Base-by-base conservation (phyloP, 768 basidiomycete species). In the Suillus clintonianus region DNA sequence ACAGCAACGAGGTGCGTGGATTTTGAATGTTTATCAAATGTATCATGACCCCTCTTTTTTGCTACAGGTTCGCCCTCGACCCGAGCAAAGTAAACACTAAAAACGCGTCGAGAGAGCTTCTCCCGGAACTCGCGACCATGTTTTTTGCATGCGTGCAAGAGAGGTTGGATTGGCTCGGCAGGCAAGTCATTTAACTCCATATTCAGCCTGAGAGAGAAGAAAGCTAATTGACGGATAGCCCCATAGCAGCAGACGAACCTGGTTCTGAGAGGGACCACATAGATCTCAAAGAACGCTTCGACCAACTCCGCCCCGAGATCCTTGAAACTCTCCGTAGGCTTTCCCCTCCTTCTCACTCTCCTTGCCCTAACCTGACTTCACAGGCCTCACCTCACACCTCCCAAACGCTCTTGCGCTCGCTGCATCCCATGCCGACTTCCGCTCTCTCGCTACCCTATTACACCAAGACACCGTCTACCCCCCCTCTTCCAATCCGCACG, bases 391-490 rank as follows among this genome's bases (percentile, higher is more conserved):
- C 60, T 91, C 88, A 2, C 83, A 89, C 67, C 82, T 86, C 17
- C 78, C 83, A 30, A 79, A 88, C 54, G 96, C 95, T 0, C 96
- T 93, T 73, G 77, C 81, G 14, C 85, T 98, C 7, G 95, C 95
- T 3, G 94, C 97, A 68, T 82, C 89, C 63, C 95, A 96, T 73
- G 84, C 83, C 34, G 97, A 98, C 76, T 97, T 93, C 78, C 80
- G 84, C 22, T 90, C 86, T 42, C 84, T 99, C n/a, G 94, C 91
- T 36, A 85, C 90, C 15, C 84, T 99, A 8, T 94, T 95, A 72
- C 86, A 94, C 69, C 84, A 83, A 59, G 86, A 86, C 9, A 79
- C 76, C 47, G 86, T 88, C 32, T 92, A 81, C 66, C 87, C 84
- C 8, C 86, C 87, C 2, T 76, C 88, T 56, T 78, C 85, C 45